Evolutionary conservation across 2,329 filamentous ascomycete species (phyloP), one percentile per base, ranked within the genome.

Genomic region (Phyllosticta paracitricarpa): DNA sequence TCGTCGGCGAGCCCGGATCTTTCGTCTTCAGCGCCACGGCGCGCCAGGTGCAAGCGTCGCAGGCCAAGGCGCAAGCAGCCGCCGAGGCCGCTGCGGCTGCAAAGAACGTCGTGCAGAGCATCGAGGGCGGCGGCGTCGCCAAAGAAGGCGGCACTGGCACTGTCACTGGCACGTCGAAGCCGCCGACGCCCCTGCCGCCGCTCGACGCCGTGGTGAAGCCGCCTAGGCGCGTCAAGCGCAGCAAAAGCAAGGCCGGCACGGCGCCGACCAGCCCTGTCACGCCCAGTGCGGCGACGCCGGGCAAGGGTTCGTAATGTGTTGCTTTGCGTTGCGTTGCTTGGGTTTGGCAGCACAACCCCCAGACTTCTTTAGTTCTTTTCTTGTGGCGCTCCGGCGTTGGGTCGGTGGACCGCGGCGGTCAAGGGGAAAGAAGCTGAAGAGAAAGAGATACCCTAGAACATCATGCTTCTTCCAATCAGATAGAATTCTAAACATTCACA

Each of bases 1-100:
- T 87, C 14, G 75, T 81, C 7, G 84, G 84, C 56, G 84, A 87
- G 68, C 84, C 85, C 0, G 84, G 84, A 30, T 79, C 79, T 4
- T 86, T 87, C 65, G 81, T 83, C 59, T 78, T 86, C 64, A 77
- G 78, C 4, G 73, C 74, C 35, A 77, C 78, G 1, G 72, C 70
- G 26, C 71, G 73, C 35, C 73, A 72, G 8, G 70, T 80, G 8
- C 74, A 76, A 63, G 76, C 77, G 53, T 64, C 71, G 48, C 71
- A 73, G 61, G 72, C 68, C 65, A 64, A 66, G 54, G 58, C 65
- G 54, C 69, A 71, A 2, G 65, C 66, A 14, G 66, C 67, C 19
- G 72, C 71, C 52, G 66, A 65, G 4, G 67, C 65, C 0, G 70
- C 68, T 1, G 73, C 69, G 24, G 68, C 63, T 3, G 70, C 66